Percentiles rank a stretch among this genome's conserved stretches.
Evolutionary conservation across 176 grass and related monocot genomes (phyloP).

Genomic region (Aegilops bicornis): DNA sequence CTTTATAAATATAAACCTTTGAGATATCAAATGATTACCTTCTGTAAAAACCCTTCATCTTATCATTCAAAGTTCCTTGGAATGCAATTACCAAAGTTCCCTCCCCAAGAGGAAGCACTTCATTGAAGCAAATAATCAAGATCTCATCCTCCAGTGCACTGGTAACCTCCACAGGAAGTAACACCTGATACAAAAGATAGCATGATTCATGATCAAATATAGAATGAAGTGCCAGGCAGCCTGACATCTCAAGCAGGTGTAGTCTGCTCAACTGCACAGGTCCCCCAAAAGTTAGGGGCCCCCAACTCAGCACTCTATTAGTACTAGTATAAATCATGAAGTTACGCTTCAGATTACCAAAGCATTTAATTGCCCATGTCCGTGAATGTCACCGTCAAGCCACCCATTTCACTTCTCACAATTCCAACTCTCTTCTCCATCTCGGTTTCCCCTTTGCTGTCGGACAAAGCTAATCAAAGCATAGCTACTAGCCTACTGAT

Average conservation of each 20-base stretch:
- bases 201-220: not conserved
- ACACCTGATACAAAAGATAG: slow-evolving; percentile 44
- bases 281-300: no score
- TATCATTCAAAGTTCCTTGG: slow-evolving; percentile 77
- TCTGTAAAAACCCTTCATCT: slow-evolving; percentile 95
- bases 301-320: not conserved
- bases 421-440: not conserved
- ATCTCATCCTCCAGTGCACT: slow-evolving; percentile 75
- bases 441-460: not conserved
- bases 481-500: not conserved
- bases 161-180: slow-evolving; percentile 58
- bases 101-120: slow-evolving; percentile 61
- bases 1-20: slow-evolving; percentile 4
- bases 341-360: not conserved
- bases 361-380: not conserved
- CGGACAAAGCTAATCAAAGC: not conserved
- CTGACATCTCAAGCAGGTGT: not conserved
- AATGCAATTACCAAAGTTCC: slow-evolving; percentile 68
- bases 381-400: not conserved
- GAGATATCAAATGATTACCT: slow-evolving; percentile 47
- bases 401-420: not conserved
- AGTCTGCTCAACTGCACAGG: not conserved
- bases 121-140: slow-evolving; percentile 66
- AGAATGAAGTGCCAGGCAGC: not conserved
- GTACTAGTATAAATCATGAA: not conserved